Conservation (phyloP, 202 grass and related monocot genomes). For the Digitaria exilis region DNA sequence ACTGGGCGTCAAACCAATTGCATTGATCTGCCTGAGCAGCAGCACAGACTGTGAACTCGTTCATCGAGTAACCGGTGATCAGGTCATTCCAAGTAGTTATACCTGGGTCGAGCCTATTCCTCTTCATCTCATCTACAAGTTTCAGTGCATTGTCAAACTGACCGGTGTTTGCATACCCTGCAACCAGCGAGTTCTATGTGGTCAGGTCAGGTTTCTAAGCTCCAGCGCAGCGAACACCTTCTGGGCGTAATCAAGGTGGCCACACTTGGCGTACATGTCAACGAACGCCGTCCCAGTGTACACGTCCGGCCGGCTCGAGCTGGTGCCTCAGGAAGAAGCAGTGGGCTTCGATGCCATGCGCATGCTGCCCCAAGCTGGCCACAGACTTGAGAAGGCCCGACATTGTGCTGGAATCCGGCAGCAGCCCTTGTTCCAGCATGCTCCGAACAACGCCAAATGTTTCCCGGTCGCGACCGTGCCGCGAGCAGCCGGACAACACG, state of each 20-base stretch:
- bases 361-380: slow-evolving; percentile 46
- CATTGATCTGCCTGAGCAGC: slow-evolving; percentile 68
- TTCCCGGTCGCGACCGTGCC: slow-evolving; percentile 50
- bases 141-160: slow-evolving; percentile 56
- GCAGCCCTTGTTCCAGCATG: slow-evolving; percentile 50
- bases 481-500: slow-evolving; percentile 73
- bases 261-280: slow-evolving; percentile 80
- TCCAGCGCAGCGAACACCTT: slow-evolving; percentile 62
- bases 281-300: slow-evolving; percentile 71
- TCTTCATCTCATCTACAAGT: slow-evolving; percentile 70
- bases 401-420: slow-evolving; percentile 56
- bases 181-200: slow-evolving; percentile 82
- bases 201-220: slow-evolving; percentile 63
- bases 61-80: slow-evolving; percentile 71
- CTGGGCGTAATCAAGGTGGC: slow-evolving; percentile 49
- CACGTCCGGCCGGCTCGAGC: slow-evolving; percentile 48
- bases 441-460: slow-evolving; percentile 48
- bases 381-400: slow-evolving; percentile 69
- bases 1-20: slow-evolving; percentile 59
- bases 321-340: slow-evolving; percentile 59
- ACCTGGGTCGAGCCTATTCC: slow-evolving; percentile 58
- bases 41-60: slow-evolving; percentile 64
- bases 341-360: slow-evolving; percentile 64
- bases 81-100: slow-evolving; percentile 84
- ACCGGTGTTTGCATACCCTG: slow-evolving; percentile 56